Evolutionary conservation across 345 rosid genomes (phyloP), one percentile per base, ranked within the genome.

Genomic region (Microcos paniculata): DNA sequence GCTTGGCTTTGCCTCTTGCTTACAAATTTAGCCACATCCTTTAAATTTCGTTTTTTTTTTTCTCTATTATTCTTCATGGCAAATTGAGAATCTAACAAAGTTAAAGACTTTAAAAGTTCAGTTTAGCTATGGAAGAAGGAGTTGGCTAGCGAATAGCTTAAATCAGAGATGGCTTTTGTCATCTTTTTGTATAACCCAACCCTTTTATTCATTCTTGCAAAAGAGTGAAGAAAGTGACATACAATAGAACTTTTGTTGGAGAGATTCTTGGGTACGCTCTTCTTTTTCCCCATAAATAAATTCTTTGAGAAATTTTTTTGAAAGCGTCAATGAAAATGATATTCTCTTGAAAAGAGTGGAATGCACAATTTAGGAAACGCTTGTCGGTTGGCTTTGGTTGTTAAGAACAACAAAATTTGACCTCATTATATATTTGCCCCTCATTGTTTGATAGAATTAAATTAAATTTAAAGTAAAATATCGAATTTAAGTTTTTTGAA

Each of bases 11-110:
- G 52, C 52, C 6, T 13, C 18, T 46, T 56, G 30, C 64, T 64
- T 28, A 33, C 72, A 68, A 62, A 52, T 8, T 56, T 70, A 78
- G 62, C 69, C 72, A 43, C 56, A 35, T 14, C 55, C 16, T 5
- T 19, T 35, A 0, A 16, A 7, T 45, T 24, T 28, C 15, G 31
- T 74, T 31, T 16, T 59, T 43, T 33, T 16, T 2, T 24, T n/a
- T n/a, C n/a, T n/a, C n/a, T n/a, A n/a, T n/a, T n/a, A n/a, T 73
- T 73, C 43, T 73, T 42, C 24, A 16, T 59, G 53, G 23, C 4
- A 35, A 23, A 31, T 9, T 62, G 31, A 74, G 77, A 74, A 75
- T 75, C 63, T 14, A 2, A 63, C 35, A 74, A 74, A 64, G 71
- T 33, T 15, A n/a, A 70, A 52, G 16, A 8, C 59, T 70, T 66